Conservation (phyloP, 106 monocot genomes). For the Allium sativum region DNA sequence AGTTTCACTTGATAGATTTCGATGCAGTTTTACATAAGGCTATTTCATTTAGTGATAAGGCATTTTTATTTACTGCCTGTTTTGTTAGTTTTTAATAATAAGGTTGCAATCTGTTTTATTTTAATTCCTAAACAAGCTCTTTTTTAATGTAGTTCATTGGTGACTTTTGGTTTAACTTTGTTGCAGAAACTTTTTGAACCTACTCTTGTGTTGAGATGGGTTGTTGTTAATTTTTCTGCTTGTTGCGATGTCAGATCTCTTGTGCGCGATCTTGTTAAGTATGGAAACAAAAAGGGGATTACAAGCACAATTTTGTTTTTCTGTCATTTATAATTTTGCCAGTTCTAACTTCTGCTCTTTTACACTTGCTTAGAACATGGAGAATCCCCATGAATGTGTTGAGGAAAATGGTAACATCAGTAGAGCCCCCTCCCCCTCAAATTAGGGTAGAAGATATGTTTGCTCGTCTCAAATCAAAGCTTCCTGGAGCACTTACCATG, state of each 20-base stretch:
- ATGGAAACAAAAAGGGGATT: conserved; percentile 74
- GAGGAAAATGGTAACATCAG: too few species aligned
- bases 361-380: too few species aligned
- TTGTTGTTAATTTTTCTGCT: conserved; percentile 83
- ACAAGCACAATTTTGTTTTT: conserved; percentile 34
- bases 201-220: conserved; percentile 37
- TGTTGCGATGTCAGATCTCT: conserved; percentile 47
- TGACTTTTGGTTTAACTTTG: not conserved
- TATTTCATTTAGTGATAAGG: not conserved
- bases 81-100: conserved; percentile 97
- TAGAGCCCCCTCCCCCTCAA: too few species aligned
- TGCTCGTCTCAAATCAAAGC: too few species aligned
- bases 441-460: too few species aligned
- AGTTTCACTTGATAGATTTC: not conserved
- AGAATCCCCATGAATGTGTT: too few species aligned
- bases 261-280: conserved; percentile 53
- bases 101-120: conserved; percentile 22
- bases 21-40: not conserved
- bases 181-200: conserved; percentile 53
- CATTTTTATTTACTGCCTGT: conserved; percentile 24
- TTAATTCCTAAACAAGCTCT: not conserved
- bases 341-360: too few species aligned
- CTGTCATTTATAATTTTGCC: too few species aligned
- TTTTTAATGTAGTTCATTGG: not conserved
- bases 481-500: too few species aligned